Percentiles rank a stretch among this genome's conserved stretches.
Conservation (phyloP, 1,284 basidiomycete species). For the Rhodotorula glutinis region DNA sequence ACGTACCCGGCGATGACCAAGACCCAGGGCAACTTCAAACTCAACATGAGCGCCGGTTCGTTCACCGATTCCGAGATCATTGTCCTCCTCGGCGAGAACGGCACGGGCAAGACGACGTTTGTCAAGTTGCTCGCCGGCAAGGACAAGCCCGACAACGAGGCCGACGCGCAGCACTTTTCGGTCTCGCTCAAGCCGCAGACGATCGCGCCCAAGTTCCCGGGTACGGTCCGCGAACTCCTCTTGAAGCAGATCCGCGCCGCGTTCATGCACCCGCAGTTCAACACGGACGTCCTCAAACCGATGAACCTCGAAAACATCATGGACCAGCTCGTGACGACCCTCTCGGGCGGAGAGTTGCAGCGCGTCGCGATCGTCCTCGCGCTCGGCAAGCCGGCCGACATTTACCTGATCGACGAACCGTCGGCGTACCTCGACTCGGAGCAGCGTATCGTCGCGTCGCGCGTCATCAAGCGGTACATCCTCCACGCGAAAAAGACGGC, state of each 20-base stretch:
- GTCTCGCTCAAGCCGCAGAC: slow-evolving; percentile 95
- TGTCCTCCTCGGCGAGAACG: slow-evolving; percentile 96
- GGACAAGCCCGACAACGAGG: slow-evolving; percentile 76
- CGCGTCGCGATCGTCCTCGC: slow-evolving; percentile 84
- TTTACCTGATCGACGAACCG: slow-evolving; percentile 74
- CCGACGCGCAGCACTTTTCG: slow-evolving; percentile 70
- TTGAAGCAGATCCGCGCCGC: slow-evolving; percentile 88
- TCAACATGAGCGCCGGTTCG: slow-evolving; percentile 77
- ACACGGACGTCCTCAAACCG: slow-evolving; percentile 91
- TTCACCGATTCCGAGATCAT: slow-evolving; percentile 97
- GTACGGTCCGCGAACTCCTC: slow-evolving; percentile 85
- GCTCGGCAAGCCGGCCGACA: slow-evolving; percentile 70
- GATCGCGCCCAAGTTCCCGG: slow-evolving; percentile 91
- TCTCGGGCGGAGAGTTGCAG: slow-evolving; percentile 95
- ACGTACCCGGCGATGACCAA: slow-evolving; percentile 92
- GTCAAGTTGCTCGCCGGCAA: slow-evolving; percentile 84
- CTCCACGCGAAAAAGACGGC: slow-evolving; percentile 93
- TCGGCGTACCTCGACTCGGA: slow-evolving; percentile 89
- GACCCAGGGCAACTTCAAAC: slow-evolving; percentile 87
- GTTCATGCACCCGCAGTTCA: slow-evolving; percentile 95
- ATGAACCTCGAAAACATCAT: slow-evolving; percentile 86
- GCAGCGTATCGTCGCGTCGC: slow-evolving; percentile 93
- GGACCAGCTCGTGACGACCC: slow-evolving; percentile 92
- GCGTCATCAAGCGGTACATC: slow-evolving; percentile 96
- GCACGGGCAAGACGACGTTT: slow-evolving; percentile 95